Percentiles rank a stretch among this genome's conserved stretches.
phyloP scores from a whole-genome alignment of 345 rosid species.

The Hibiscus mutabilis region DNA sequence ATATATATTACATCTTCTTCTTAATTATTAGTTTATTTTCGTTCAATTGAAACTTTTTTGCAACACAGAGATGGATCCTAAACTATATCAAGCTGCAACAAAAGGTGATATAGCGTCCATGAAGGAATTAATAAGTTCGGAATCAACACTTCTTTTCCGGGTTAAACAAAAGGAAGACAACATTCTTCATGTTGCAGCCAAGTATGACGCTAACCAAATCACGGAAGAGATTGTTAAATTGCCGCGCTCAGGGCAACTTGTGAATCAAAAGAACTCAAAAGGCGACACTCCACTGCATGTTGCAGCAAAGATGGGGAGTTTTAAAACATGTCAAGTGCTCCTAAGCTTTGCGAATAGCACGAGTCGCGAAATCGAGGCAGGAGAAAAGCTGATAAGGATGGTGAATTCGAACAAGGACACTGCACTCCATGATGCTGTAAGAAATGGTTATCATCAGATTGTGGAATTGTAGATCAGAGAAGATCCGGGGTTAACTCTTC shows the following conservation, averaged over 20 bases:
- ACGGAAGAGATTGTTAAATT: neutral
- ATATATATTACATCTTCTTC: too few species aligned
- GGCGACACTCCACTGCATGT: neutral
- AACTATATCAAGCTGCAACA: neutral
- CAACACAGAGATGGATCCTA: neutral
- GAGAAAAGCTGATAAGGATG: constrained; percentile 7
- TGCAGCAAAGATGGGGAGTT: neutral
- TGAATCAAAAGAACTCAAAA: neutral
- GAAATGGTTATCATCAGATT: constrained; percentile 4
- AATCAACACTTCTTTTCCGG: neutral
- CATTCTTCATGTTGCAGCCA: constrained; percentile 4
- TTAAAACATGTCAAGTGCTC: neutral
- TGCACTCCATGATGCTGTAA: constrained; percentile 18
- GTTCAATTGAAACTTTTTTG: too few species aligned
- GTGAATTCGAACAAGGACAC: constrained; percentile 13
- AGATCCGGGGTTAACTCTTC: constrained; percentile 4
- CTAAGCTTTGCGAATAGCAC: neutral
- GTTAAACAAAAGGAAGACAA: neutral
- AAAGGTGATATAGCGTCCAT: neutral
- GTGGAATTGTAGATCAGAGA: constrained; percentile 7
- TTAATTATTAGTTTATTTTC: too few species aligned
- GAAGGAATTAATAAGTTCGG: neutral
- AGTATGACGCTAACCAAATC: neutral
- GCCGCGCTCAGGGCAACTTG: neutral
- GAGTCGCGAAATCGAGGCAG: constrained; percentile 10